Evolutionary conservation across 345 rosid species (phyloP), one percentile per base, ranked within the genome.

Genomic region (Excoecaria cochinchinensis): DNA sequence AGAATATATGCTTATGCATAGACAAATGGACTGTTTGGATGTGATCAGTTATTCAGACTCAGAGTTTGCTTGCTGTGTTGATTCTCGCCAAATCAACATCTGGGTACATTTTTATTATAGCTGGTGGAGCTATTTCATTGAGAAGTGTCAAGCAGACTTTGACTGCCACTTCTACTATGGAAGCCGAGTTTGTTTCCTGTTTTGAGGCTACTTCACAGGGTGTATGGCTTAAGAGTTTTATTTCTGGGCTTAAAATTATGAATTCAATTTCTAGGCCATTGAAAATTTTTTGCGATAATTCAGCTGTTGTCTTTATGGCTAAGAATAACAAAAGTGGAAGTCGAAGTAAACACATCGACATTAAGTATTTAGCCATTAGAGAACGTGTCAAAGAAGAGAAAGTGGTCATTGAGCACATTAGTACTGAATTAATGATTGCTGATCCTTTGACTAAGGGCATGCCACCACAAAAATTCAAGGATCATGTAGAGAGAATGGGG

Each of bases 271-370:
- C n/a, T n/a, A n/a, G n/a, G n/a, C n/a, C n/a, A n/a, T n/a, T n/a
- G n/a, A n/a, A n/a, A n/a, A n/a, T n/a, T n/a, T n/a, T n/a, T n/a
- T n/a, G n/a, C n/a, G n/a, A n/a, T n/a, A n/a, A n/a, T n/a, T n/a
- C n/a, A n/a, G n/a, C n/a, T n/a, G n/a, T n/a, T n/a, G n/a, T n/a
- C n/a, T n/a, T n/a, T n/a, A n/a, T n/a, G 46, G 46, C 68, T 10
- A 64, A 36, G 46, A 64, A 64, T 8, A 64, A 64, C 5, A 64
- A 64, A 64, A 62, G 67, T 62, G 67, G 40, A 3, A 62, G 67
- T 62, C 40, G 7, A 62, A 62, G 67, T 11, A 62, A 62, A 39
- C 40, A 25, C 42, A 62, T 62, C 67, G 40, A 24, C 67, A 62
- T 62, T 17, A 62, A 62, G 44, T 62, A 62, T 11, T 62, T 62